Conservation (phyloP, 1,284 basidiomycete species). For the Xerocomus amazonicus region DNA sequence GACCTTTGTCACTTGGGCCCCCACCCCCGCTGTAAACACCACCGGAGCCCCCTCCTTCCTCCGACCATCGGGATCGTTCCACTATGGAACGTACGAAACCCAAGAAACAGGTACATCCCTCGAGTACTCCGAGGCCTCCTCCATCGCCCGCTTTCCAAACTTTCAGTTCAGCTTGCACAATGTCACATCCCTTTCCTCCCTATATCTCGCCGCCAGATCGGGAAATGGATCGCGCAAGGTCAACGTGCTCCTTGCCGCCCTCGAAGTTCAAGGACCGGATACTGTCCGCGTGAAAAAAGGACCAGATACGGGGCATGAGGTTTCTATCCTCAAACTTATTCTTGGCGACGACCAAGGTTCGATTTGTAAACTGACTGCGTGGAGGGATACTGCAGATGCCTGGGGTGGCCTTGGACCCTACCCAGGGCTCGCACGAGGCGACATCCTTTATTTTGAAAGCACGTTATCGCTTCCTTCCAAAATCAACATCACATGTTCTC, state of each 20-base stretch:
- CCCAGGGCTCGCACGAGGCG: constrained; percentile 56
- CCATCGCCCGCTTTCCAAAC: constrained; percentile 61
- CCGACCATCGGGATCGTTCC: constrained; percentile 32
- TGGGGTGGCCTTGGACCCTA: constrained; percentile 54
- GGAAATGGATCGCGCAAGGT: constrained; percentile 42
- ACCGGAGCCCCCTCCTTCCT: constrained; percentile 29
- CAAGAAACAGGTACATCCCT: constrained; percentile 45
- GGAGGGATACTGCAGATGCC: constrained; percentile 66
- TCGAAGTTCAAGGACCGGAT: constrained; percentile 74
- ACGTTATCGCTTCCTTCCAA: constrained; percentile 28
- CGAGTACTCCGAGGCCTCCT: constrained; percentile 56
- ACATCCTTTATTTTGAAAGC: constrained; percentile 67
- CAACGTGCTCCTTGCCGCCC: constrained; percentile 54
- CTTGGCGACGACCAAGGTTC: constrained; percentile 63
- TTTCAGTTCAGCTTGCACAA: constrained; percentile 64
- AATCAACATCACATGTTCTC: constrained; percentile 14
- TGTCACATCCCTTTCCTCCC: constrained; percentile 45
- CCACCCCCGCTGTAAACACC: constrained; percentile 35
- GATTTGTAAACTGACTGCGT: constrained; percentile 67
- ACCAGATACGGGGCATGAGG: constrained; percentile 59
- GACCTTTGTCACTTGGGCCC: constrained; percentile 50
- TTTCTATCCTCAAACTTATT: constrained; percentile 62
- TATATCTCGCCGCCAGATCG: constrained; percentile 25
- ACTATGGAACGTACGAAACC: constrained; percentile 41
- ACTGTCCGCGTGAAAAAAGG: constrained; percentile 62